A percentile compares a stretch with the other conserved stretches of the same genome.
phyloP scores from a whole-genome alignment of 305 asterid genomes.

The Fraxinus latifolia region DNA sequence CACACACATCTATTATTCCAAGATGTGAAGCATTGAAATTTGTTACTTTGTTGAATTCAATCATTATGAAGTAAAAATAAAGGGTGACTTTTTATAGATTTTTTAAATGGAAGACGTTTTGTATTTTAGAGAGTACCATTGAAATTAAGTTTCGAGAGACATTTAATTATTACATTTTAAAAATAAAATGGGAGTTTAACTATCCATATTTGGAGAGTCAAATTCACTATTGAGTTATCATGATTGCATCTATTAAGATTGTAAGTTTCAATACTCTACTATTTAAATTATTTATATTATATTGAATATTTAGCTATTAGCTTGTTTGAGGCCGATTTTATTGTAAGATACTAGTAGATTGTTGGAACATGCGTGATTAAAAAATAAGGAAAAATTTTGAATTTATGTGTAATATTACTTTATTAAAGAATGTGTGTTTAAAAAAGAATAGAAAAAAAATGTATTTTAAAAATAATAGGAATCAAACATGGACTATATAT shows the following conservation, averaged over 20 bases:
- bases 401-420: no score
- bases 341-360: no score
- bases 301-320: neutral
- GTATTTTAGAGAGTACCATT: neutral
- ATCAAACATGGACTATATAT: no score
- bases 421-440: no score
- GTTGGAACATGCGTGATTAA: no score
- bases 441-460: no score
- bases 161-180: no score
- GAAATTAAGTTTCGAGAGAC: neutral
- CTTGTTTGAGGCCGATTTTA: no score
- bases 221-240: neutral
- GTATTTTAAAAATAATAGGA: no score
- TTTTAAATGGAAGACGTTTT: neutral
- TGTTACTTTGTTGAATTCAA: neutral
- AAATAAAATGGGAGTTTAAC: neutral
- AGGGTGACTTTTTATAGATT: neutral
- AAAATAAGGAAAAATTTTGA: no score
- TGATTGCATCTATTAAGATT: neutral
- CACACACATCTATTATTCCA: no score
- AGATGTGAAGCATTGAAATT: neutral
- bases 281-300: no score
- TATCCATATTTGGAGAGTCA: neutral
- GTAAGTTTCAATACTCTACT: neutral
- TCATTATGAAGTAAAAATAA: neutral